Conservation (phyloP, 495 filamentous ascomycete species). For the Saxispiralis lemnorum region DNA sequence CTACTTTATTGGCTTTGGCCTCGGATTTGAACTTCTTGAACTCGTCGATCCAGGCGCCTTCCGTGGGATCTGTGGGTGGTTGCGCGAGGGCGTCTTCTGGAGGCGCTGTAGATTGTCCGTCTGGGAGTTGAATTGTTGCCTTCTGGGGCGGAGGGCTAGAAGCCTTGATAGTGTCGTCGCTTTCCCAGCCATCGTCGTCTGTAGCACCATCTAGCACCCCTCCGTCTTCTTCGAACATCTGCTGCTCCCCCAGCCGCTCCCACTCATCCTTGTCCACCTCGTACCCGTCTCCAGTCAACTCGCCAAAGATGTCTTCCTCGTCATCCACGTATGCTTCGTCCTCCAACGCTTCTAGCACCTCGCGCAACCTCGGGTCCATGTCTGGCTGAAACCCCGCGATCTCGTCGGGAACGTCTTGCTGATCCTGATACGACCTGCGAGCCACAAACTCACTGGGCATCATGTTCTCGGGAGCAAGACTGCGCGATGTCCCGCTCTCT, state of each 20-base stretch:
- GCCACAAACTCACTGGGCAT: slow-evolving; percentile 53
- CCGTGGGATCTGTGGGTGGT: slow-evolving; percentile 23
- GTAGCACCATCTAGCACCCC: slow-evolving; percentile 35
- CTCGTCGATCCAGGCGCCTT: slow-evolving; percentile 67
- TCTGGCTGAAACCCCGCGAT: slow-evolving; percentile 89
- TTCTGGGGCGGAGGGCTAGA: slow-evolving; percentile 7
- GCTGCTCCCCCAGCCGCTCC: slow-evolving; percentile 22
- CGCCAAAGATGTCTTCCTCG: slow-evolving; percentile 53
- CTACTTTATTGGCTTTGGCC: slow-evolving; percentile 42
- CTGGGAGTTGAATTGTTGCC: slow-evolving; percentile 1
- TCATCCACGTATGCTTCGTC: slow-evolving; percentile 94
- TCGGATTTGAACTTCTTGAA: slow-evolving; percentile 65
- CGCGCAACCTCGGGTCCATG: slow-evolving; percentile 88
- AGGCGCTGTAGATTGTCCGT: slow-evolving; percentile 4
- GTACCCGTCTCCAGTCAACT: slow-evolving; percentile 53
- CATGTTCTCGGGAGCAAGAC: slow-evolving; percentile 47
- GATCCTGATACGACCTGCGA: slow-evolving; percentile 69
- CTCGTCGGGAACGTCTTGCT: slow-evolving; percentile 80
- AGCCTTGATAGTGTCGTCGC: slow-evolving; percentile 74
- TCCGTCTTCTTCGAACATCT: slow-evolving; percentile 26
- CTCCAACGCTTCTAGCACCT: slow-evolving; percentile 85
- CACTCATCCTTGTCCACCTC: slow-evolving; percentile 58
- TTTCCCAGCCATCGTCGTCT: slow-evolving; percentile 73
- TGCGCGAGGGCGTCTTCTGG: slow-evolving; percentile 15
- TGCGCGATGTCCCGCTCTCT: slow-evolving; percentile 12